Conservation (phyloP, 768 basidiomycete species). For the Russula foetens region DNA sequence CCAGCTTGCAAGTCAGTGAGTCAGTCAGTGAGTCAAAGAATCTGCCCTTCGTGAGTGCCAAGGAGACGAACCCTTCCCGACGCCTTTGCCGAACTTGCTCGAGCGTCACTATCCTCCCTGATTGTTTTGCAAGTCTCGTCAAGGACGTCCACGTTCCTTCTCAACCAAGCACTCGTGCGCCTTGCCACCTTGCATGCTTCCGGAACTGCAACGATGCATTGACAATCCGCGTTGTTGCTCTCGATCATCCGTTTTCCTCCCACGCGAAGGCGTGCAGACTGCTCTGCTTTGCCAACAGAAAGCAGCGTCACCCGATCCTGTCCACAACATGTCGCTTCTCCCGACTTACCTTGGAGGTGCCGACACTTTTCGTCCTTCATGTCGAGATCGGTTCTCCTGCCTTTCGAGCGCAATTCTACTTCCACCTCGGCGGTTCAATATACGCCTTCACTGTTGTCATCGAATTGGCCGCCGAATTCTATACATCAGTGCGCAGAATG, state of each 20-base stretch:
- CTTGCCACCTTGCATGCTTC: conserved; percentile 79
- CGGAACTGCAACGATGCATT: conserved; percentile 87
- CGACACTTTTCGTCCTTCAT: conserved; percentile 48
- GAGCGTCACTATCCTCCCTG: conserved; percentile 49
- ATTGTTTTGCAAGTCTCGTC: conserved; percentile 83
- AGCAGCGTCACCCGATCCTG: conserved; percentile 5
- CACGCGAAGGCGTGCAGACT: conserved; percentile 88
- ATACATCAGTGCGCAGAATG: conserved; percentile 44
- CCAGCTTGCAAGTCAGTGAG: too few relatives aligned
- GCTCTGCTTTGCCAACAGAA: conserved; percentile 59
- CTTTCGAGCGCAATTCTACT: conserved; percentile 55
- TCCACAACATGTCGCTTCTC: conserved; percentile 49
- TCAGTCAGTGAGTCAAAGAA: too few relatives aligned
- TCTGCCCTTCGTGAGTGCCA: too few relatives aligned
- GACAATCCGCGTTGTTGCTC: conserved; percentile 86
- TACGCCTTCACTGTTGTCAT: conserved; percentile 69
- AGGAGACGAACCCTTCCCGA: not conserved
- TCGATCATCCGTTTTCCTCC: conserved; percentile 88
- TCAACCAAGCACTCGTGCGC: conserved; percentile 85
- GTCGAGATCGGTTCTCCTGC: conserved; percentile 41
- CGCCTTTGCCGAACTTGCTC: conserved; percentile 3
- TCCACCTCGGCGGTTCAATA: conserved; percentile 49
- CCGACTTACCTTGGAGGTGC: conserved; percentile 64
- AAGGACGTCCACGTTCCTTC: conserved; percentile 73
- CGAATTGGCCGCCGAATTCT: conserved; percentile 73